phyloP scores from a whole-genome alignment of 208 protist genomes.

The Acanthamoeba sp. region DNA sequence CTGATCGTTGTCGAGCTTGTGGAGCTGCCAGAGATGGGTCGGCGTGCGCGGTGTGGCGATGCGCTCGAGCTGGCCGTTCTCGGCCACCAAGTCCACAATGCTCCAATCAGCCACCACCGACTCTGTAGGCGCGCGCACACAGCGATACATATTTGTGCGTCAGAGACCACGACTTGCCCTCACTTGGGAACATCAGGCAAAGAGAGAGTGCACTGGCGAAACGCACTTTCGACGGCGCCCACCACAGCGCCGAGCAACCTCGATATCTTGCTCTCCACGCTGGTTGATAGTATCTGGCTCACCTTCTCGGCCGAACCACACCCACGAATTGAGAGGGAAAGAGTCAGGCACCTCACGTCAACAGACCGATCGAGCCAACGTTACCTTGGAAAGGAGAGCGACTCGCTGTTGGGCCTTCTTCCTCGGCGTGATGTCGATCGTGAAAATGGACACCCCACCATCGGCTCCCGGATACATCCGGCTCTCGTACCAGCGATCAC shows the following conservation, averaged over 20 bases:
- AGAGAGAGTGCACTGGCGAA: no score
- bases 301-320: no score
- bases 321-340: no score
- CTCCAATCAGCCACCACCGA: constrained; percentile 32
- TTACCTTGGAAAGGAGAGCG: neutral
- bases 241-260: neutral
- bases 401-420: neutral
- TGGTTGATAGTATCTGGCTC: neutral
- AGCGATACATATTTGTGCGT: neutral
- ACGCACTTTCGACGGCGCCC: neutral
- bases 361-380: neutral
- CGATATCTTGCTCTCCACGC: neutral
- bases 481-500: constrained; percentile 30
- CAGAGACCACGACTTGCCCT: no score
- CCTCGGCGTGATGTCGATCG: neutral
- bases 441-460: neutral
- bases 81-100: constrained; percentile 6
- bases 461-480: neutral
- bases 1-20: neutral
- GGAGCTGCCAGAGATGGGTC: neutral
- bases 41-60: neutral
- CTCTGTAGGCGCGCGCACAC: neutral
- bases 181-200: neutral
- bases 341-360: neutral
- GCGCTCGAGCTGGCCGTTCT: neutral